Base-by-base conservation (phyloP, 148 eudicot species). In the Vaccinium corymbosum region DNA sequence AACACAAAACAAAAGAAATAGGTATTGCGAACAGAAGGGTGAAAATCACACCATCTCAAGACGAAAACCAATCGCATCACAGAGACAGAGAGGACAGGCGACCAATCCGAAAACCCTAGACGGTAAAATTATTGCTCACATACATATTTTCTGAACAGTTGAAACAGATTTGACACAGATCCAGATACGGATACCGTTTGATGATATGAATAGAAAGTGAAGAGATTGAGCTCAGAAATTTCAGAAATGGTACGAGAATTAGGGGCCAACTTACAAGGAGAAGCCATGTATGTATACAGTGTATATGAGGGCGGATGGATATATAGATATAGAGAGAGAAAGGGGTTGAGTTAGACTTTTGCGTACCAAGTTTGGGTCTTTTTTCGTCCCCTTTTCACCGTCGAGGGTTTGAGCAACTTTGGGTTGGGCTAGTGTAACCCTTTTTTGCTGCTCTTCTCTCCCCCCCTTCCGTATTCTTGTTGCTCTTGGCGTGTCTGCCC, bases 61-160 rank as follows among this genome's bases (percentile, higher is more conserved):
- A 42, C 22, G 52, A 32, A 52, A 53, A 56, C 48, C 68, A 59
- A 80, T 35, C 48, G 70, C 70, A 35, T 46, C 66, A 80, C 55
- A 10, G 25, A 42, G 10, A 17, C 2, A 19, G 14, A 78, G 48
- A 78, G 8, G 25, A 55, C 68, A 57, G 68, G 68, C 38, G 25
- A 59, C 51, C 82, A 61, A 62, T 62, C 56, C 74, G 7, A 61
- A 81, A 81, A 64, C 76, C 83, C 83, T 64, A 81, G 70, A 15
- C 25, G 11, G 20, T 1, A 48, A 66, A 64, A 66, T 25, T 22
- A 66, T 13, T 27, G 29, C 9, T 2, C 8, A 22, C 2, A 22
- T 15, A 46, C 2, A 20, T 48, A 79, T 61, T 59, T 16, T 32
- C 20, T 20, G 29, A 17, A 19, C 22, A 72, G 32, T 42, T 8